These are phyloP conservation scores for Fallopia convolvulus DNA, from an alignment of 148 eudicot species.

Conservation along the genomic window DNA sequence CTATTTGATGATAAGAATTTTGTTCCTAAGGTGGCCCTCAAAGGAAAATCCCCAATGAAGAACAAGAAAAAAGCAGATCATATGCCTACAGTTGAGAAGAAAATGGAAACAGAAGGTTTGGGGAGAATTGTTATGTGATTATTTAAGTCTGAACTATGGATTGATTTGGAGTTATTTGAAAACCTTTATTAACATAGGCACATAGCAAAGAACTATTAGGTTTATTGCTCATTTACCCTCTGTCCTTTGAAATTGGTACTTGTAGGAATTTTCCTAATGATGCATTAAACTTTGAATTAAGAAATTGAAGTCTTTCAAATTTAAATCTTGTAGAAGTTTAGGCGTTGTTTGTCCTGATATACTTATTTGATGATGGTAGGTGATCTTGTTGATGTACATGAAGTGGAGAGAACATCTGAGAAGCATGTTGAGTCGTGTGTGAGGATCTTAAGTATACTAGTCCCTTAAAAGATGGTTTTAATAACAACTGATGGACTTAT, in stretches of 20 bases:
- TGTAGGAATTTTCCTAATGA: background rate
- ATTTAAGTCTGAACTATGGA: background rate
- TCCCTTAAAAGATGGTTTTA: background rate
- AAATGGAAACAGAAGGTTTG: slow-evolving; percentile 27
- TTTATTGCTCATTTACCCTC: background rate
- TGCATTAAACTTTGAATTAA: background rate
- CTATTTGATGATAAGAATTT: slow-evolving; percentile 15
- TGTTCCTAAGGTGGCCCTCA: slow-evolving; percentile 18
- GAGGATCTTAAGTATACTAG: slow-evolving; percentile 25
- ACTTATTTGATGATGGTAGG: slow-evolving; percentile 17
- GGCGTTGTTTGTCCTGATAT: background rate
- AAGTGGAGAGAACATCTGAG: slow-evolving; percentile 41
- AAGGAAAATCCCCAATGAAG: slow-evolving; percentile 50
- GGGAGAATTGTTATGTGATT: background rate
- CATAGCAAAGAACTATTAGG: background rate
- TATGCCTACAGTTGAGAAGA: slow-evolving; percentile 24
- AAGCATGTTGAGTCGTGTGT: slow-evolving; percentile 57
- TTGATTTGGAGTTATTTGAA: background rate
- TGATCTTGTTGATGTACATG: slow-evolving; percentile 27
- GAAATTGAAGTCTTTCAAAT: background rate
- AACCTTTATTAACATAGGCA: background rate
- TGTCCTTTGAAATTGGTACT: background rate
- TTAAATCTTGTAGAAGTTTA: background rate
- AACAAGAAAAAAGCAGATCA: slow-evolving; percentile 28
- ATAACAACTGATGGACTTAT: slow-evolving; percentile 1